Percentiles rank a stretch among this genome's conserved stretches.
Conservation (phyloP, 805 yeast genomes). For the Tetrapisispora arboricola region DNA sequence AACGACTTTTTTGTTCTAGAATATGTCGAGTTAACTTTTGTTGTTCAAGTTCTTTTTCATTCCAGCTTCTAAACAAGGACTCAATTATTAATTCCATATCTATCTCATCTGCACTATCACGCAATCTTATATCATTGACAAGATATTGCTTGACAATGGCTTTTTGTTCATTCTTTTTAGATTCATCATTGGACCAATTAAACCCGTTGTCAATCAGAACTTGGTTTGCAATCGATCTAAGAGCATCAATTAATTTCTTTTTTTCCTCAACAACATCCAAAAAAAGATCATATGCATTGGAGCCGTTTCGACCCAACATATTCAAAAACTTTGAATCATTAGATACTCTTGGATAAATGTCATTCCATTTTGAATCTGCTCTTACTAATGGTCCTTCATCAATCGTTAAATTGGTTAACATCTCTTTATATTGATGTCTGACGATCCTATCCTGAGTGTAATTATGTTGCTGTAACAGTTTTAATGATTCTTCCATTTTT, state of each 20-base stretch:
- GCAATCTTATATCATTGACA: slow-evolving; percentile 15
- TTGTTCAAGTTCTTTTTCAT: slow-evolving; percentile 17
- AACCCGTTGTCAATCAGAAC: slow-evolving; percentile 32
- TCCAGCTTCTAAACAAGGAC: slow-evolving; percentile 19
- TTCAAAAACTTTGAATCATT: slow-evolving; percentile 48
- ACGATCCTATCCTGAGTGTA: slow-evolving; percentile 54
- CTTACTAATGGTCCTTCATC: slow-evolving; percentile 21
- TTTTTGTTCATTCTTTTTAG: slow-evolving; percentile 9
- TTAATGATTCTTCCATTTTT: slow-evolving; percentile 17
- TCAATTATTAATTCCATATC: slow-evolving; percentile 24
- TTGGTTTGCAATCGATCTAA: slow-evolving; percentile 50
- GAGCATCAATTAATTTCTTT: slow-evolving; percentile 43
- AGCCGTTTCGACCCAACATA: slow-evolving; percentile 66
- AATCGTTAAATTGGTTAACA: slow-evolving; percentile 27
- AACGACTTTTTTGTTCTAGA: slow-evolving; percentile 17
- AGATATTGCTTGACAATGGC: slow-evolving; percentile 15
- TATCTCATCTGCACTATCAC: slow-evolving; percentile 17
- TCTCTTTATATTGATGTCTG: slow-evolving; percentile 44
- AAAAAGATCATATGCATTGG: slow-evolving; percentile 65
- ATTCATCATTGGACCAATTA: slow-evolving; percentile 17
- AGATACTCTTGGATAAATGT: slow-evolving; percentile 40
- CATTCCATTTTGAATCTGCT: slow-evolving; percentile 51
- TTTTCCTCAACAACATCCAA: slow-evolving; percentile 64
- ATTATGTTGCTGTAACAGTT: slow-evolving; percentile 30
- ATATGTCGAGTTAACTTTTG: slow-evolving; percentile 10